phyloP scores from a whole-genome alignment of 345 rosid genomes.

The Psidium friedrichsthalianum region DNA sequence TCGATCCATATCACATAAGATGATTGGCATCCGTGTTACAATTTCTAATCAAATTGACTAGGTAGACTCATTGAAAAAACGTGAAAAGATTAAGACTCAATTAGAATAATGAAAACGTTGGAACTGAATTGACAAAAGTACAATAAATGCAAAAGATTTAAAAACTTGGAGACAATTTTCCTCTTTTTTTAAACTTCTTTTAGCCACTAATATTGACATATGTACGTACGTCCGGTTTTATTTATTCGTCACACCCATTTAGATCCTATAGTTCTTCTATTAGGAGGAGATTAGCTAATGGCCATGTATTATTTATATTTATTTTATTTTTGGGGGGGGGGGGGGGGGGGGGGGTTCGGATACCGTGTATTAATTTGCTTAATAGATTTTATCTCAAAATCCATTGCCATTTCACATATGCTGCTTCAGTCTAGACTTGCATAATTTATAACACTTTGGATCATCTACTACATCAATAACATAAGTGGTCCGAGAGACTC shows the following conservation, averaged over 20 bases:
- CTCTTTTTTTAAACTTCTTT: too few species aligned
- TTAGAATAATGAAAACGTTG: too few species aligned
- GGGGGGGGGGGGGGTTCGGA: too few species aligned
- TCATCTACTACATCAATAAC: not conserved
- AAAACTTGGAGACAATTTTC: too few species aligned
- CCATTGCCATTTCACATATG: not conserved
- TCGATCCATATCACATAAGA: too few species aligned
- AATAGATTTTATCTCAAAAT: not conserved
- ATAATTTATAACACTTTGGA: not conserved
- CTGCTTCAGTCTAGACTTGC: not conserved
- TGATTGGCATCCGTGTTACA: too few species aligned
- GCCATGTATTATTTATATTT: not conserved
- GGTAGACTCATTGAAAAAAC: too few species aligned
- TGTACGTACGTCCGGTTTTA: not conserved
- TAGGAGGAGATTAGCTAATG: not conserved
- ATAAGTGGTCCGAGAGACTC: not conserved
- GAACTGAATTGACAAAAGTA: too few species aligned
- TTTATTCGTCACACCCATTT: not conserved
- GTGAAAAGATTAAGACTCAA: too few species aligned
- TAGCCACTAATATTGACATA: too few species aligned
- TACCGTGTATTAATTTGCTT: not conserved
- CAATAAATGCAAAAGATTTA: too few species aligned
- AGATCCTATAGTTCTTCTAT: not conserved
- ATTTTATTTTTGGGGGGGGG: not conserved
- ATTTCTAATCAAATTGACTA: too few species aligned